These are phyloP conservation scores for Scenedesmus sp. DNA, from an alignment of 163 green algal genomes.

Conservation along the genomic window DNA sequence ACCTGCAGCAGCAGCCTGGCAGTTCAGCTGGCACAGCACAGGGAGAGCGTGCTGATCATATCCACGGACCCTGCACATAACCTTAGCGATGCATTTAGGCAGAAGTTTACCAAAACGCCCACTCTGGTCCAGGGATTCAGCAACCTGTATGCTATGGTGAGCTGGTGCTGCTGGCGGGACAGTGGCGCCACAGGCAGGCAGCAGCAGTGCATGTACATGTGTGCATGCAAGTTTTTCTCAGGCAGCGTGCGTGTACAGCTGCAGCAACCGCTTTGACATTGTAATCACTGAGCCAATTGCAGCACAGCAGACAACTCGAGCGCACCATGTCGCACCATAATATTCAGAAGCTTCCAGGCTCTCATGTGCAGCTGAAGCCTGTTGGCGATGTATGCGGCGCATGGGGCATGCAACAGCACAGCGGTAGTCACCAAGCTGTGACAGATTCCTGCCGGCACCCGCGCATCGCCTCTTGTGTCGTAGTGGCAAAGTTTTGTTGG, in stretches of 20 bases:
- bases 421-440: not conserved
- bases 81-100: conserved; percentile 95
- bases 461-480: not conserved
- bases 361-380: not conserved
- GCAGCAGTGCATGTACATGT: conserved; percentile 24
- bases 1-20: conserved; percentile 93
- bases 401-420: not conserved
- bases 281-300: not conserved
- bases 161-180: not conserved
- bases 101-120: conserved; percentile 95
- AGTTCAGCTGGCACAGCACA: conserved; percentile 83
- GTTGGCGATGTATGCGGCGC: not conserved
- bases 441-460: not conserved
- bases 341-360: not conserved
- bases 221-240: not conserved
- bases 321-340: too few species aligned
- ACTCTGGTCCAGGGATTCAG: conserved; percentile 90
- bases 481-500: not conserved
- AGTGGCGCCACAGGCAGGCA: too few species aligned
- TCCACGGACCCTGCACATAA: conserved; percentile 98
- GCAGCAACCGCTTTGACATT: not conserved
- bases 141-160: conserved; percentile 98
- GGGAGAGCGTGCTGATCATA: conserved; percentile 96
- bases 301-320: not conserved
- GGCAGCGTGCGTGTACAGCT: not conserved